Evolutionary conservation across 176 grass and related monocot genomes (phyloP), one percentile per base, ranked within the genome.

Genomic region (Thinopyrum elongatum): DNA sequence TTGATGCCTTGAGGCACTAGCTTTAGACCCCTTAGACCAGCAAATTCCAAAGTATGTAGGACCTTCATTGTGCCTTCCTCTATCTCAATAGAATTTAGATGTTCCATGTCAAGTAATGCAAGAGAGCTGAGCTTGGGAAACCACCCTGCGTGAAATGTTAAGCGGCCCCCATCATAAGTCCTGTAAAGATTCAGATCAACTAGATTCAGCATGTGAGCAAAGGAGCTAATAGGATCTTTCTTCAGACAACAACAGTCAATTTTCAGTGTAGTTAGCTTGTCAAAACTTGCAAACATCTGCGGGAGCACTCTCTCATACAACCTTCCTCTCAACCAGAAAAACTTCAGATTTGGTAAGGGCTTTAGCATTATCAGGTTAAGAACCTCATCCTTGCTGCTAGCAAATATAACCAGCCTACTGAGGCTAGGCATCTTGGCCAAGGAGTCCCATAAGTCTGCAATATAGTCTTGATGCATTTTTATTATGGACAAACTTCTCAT

Each of bases 181-280:
- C 66, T 70, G 8, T 1, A 27, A 62, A 88, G 85, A 4, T 4
- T 39, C 22, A 91, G 34, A 9, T 44, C 14, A 79, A 83, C 85
- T 10, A 91, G 81, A 83, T 29, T 91, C 69, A 71, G 26, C 64
- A 91, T 75, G 15, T 76, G 78, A 77, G 34, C 88, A 8, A 91
- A 80, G 14, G 89, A 88, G 4, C 38, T 62, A 59, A 91, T 35
- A 84, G 86, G 90, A 85, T 88, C 90, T 47, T 85, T 83, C 78
- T 88, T 84, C 70, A 91, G 82, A 80, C 70, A 55, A 59, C 77
- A 88, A 70, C 82, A 88, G 58, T 39, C 31, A 42, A 93, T 3
- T 77, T 25, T 81, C 65, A 93, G 78, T 0, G 5, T 7, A 23
- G 30, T 21, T 21, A 93, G 15, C 49, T 90, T 88, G 16, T 58